Evolutionary conservation across 2,329 filamentous ascomycete genomes (phyloP).

Genomic region (Bimuria novae-zelandiae): DNA sequence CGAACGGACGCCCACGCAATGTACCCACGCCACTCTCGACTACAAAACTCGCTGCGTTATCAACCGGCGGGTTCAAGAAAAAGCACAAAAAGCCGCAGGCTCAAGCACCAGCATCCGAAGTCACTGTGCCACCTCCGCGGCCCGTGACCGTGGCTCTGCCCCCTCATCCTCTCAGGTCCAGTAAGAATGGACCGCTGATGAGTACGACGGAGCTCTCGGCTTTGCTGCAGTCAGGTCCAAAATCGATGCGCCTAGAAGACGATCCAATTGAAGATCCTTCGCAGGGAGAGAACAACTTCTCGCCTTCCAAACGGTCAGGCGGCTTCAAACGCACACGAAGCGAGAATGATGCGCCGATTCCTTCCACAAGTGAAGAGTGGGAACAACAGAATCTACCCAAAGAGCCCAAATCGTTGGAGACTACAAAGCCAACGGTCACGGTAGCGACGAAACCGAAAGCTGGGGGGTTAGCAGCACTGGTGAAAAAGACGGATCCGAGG

Average conservation of each 20-base stretch:
- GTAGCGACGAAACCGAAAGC: constrained; percentile 13
- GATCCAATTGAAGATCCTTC: constrained; percentile 32
- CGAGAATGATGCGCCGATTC: constrained; percentile 41
- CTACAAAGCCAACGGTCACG: background rate
- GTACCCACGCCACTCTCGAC: constrained; percentile 16
- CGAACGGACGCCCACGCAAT: constrained; percentile 13
- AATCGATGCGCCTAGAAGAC: constrained; percentile 13
- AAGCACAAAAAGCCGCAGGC: constrained; percentile 17
- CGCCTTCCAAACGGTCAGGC: constrained; percentile 19
- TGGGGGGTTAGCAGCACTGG: constrained; percentile 29
- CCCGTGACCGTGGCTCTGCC: constrained; percentile 21
- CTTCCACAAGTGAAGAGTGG: constrained; percentile 35
- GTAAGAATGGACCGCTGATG: constrained; percentile 28
- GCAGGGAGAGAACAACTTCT: constrained; percentile 10
- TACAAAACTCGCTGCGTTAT: constrained; percentile 23
- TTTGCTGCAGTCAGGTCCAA: constrained; percentile 26
- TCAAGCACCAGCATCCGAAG: background rate
- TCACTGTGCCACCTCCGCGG: constrained; percentile 3
- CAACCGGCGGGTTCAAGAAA: constrained; percentile 35
- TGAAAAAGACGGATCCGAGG: constrained; percentile 39
- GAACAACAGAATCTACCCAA: constrained; percentile 32
- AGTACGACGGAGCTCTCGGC: constrained; percentile 35
- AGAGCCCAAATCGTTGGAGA: background rate
- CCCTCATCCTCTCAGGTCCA: constrained; percentile 24
- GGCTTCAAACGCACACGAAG: constrained; percentile 27